A percentile compares a stretch with the other conserved stretches of the same genome.
phyloP scores from a whole-genome alignment of 2,329 filamentous ascomycete genomes.

The Exophiala sp. region DNA sequence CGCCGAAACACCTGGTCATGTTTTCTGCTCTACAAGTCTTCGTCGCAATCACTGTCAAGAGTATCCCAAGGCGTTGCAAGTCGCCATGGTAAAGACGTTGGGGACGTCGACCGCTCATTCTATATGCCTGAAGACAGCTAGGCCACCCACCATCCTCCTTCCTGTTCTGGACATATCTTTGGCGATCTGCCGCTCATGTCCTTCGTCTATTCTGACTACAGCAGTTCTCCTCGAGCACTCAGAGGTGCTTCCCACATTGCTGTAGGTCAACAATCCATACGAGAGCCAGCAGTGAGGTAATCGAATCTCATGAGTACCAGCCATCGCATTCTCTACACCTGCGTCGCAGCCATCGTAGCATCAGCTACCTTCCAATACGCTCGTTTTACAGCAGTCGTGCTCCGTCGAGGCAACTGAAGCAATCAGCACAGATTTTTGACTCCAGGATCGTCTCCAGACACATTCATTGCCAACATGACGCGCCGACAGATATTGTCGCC shows the following conservation, averaged over 20 bases:
- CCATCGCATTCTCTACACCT: slow-evolving; percentile 7
- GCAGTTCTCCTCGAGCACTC: neutral
- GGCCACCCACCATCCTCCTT: too few species aligned
- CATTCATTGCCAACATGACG: slow-evolving; percentile 7
- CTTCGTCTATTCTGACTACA: neutral
- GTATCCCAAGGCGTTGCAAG: too few species aligned
- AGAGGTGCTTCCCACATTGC: neutral
- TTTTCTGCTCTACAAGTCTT: too few species aligned
- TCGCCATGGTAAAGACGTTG: too few species aligned
- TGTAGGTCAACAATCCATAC: neutral
- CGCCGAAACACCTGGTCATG: too few species aligned
- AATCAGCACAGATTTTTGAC: neutral
- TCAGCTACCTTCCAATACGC: slow-evolving; percentile 16
- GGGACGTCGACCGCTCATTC: too few species aligned
- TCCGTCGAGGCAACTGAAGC: neutral
- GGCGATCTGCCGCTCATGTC: too few species aligned
- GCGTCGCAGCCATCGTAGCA: slow-evolving; percentile 9
- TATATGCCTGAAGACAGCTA: too few species aligned
- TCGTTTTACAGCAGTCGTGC: slow-evolving; percentile 1
- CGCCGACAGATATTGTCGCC: slow-evolving; percentile 7
- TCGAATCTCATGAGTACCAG: neutral
- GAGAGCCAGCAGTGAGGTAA: neutral
- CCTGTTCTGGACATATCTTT: too few species aligned
- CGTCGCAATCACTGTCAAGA: too few species aligned
- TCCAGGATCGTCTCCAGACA: neutral